Conservation (phyloP, 352 stramenopile genomes). For the Globisporangium cederbergense region DNA sequence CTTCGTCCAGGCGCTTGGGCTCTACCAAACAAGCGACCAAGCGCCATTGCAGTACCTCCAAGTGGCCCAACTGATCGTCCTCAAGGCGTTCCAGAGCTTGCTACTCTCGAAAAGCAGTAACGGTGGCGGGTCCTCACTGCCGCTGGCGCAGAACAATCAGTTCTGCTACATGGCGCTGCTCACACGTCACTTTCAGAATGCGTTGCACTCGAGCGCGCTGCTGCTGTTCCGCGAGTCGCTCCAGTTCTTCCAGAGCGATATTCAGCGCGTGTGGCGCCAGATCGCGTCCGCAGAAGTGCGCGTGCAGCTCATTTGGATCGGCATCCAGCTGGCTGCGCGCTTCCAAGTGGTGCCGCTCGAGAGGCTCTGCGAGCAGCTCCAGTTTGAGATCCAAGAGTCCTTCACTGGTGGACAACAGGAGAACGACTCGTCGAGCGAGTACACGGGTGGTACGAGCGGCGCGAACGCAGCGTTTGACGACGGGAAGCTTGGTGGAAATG, state of each 20-base stretch:
- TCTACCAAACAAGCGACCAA: neutral
- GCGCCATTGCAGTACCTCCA: conserved; percentile 21
- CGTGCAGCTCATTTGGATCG: conserved; percentile 59
- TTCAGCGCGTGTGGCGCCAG: conserved; percentile 40
- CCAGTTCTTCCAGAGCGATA: conserved; percentile 54
- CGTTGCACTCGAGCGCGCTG: conserved; percentile 28
- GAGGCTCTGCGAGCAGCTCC: conserved; percentile 40
- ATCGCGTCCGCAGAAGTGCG: conserved; percentile 46
- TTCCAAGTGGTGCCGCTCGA: conserved; percentile 36
- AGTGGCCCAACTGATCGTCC: conserved; percentile 56
- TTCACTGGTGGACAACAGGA: conserved; percentile 16
- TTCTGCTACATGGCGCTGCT: conserved; percentile 59
- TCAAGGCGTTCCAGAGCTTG: conserved; percentile 55
- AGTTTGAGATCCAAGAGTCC: conserved; percentile 25
- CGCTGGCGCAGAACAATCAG: conserved; percentile 2
- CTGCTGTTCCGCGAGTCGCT: conserved; percentile 54
- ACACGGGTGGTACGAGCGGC: neutral
- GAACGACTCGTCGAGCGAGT: conserved; percentile 21
- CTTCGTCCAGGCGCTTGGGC: conserved; percentile 46
- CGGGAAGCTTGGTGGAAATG: conserved; percentile 31
- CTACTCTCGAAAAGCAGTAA: conserved; percentile 38
- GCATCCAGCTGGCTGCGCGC: conserved; percentile 33
- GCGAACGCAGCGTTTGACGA: conserved; percentile 32
- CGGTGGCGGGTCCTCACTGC: conserved; percentile 7
- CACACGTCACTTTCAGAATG: conserved; percentile 46